These are phyloP conservation scores for Rhododendron henanense DNA, from an alignment of 148 eudicot species.

Conservation along the genomic window DNA sequence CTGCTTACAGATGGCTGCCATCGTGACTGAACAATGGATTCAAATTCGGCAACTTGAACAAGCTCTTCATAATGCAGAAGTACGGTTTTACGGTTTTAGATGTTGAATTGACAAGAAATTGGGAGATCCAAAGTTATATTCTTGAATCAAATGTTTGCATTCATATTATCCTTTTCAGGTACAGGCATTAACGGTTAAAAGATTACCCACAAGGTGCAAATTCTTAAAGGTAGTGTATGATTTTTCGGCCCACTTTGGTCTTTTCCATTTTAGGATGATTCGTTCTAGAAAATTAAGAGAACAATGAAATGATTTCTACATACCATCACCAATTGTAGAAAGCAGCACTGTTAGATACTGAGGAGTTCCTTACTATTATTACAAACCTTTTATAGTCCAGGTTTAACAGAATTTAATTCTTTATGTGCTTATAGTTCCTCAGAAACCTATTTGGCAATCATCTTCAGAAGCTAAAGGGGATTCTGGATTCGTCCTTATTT, in stretches of 20 bases:
- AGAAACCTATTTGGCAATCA: slow-evolving; percentile 25
- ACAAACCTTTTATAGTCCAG: not conserved
- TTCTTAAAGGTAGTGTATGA: slow-evolving; percentile 49
- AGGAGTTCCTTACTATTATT: not conserved
- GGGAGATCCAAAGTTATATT: not conserved
- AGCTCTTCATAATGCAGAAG: slow-evolving; percentile 76
- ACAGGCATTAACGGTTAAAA: slow-evolving; percentile 41
- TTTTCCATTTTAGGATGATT: not conserved
- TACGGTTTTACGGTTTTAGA: slow-evolving; percentile 20
- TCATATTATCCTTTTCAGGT: slow-evolving; percentile 32
- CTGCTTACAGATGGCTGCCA: slow-evolving; percentile 50
- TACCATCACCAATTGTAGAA: not conserved
- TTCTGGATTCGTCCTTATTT: slow-evolving; percentile 22
- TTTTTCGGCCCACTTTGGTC: not conserved
- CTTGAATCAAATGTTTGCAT: slow-evolving; percentile 2
- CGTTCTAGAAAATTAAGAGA: not conserved
- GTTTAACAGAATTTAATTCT: slow-evolving; percentile 1
- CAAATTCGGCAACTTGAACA: slow-evolving; percentile 92
- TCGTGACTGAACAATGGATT: slow-evolving; percentile 85
- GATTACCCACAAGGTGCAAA: slow-evolving; percentile 43
- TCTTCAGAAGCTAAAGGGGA: slow-evolving; percentile 14
- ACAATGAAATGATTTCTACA: not conserved
- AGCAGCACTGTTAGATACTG: not conserved
- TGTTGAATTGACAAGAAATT: not conserved
- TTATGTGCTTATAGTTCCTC: slow-evolving; percentile 36